Base-by-base conservation (phyloP, 805 yeast genomes). In the Hanseniaspora occidentalis region DNA sequence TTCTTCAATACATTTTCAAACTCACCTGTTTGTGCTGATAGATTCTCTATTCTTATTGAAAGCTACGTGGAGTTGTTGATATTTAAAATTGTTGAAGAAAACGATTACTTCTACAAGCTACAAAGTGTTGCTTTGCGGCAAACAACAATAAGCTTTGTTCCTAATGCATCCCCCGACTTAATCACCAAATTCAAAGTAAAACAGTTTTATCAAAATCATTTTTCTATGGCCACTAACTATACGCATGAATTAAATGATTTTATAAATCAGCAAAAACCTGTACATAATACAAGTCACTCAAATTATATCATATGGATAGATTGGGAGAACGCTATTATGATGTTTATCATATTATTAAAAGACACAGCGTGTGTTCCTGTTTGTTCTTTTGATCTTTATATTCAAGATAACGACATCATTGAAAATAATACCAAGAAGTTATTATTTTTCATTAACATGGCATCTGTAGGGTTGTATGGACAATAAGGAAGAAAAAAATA, bases 291-390 rank as follows among this genome's bases (percentile, higher is more conserved):
- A n/a, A n/a, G n/a, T n/a, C n/a, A n/a, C n/a, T n/a, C n/a, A n/a
- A n/a, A 33, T 9, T 45, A 43, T 29, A 55, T 53, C 6, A 27
- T 49, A 2, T 52, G 57, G 57, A 17, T 49, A 21, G 55, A 52
- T 42, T 41, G 47, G 8, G 27, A 34, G 19, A 47, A 47, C n/a
- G 54, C 53, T 4, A 45, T 51, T 16, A 33, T 52, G 21, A 38
- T 52, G 10, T 42, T 51, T 21, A 38, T 40, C 18, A 46, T n/a
- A n/a, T n/a, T n/a, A n/a, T n/a, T n/a, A n/a, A n/a, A n/a, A n/a
- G n/a, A n/a, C n/a, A n/a, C n/a, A n/a, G n/a, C n/a, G n/a, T n/a
- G n/a, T n/a, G n/a, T n/a, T n/a, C n/a, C n/a, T n/a, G n/a, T n/a
- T n/a, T n/a, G n/a, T n/a, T n/a, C n/a, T n/a, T n/a, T n/a, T n/a